Evolutionary conservation across 2,329 filamentous ascomycete species (phyloP).

Genomic region (Aspergillus sp.): DNA sequence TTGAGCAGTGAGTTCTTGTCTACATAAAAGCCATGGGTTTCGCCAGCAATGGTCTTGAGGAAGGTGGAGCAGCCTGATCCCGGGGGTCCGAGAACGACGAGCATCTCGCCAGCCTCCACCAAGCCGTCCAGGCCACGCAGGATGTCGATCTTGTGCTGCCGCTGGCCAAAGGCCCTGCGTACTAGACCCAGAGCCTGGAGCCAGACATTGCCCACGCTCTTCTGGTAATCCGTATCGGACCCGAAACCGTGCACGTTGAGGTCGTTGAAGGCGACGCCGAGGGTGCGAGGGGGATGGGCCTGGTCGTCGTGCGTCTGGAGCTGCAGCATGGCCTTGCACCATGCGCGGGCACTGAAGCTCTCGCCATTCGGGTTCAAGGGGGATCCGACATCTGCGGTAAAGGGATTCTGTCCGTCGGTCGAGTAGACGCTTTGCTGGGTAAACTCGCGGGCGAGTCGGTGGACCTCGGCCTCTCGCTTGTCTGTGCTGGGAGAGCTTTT

Average conservation of each 20-base stretch:
- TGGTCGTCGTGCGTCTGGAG: constrained; percentile 55
- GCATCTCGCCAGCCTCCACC: constrained; percentile 54
- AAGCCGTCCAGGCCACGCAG: constrained; percentile 63
- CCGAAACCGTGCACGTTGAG: constrained; percentile 72
- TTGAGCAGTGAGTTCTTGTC: constrained; percentile 75
- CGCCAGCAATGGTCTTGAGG: constrained; percentile 81
- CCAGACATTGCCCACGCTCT: constrained; percentile 44
- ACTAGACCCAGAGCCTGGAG: constrained; percentile 38
- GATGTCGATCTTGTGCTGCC: constrained; percentile 56
- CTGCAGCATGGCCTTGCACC: constrained; percentile 52
- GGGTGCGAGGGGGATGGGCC: constrained; percentile 58
- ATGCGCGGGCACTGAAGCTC: constrained; percentile 52
- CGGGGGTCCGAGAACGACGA: constrained; percentile 52
- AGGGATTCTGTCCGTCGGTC: constrained; percentile 37
- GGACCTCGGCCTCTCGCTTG: constrained; percentile 34
- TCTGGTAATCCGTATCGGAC: constrained; percentile 69
- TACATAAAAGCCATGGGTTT: constrained; percentile 78
- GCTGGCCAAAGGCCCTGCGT: constrained; percentile 37
- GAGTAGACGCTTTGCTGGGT: constrained; percentile 30
- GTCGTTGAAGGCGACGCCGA: constrained; percentile 68
- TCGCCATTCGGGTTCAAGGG: constrained; percentile 50
- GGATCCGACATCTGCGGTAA: constrained; percentile 37
- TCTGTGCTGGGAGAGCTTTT: constrained; percentile 7
- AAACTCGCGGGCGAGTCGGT: constrained; percentile 40
- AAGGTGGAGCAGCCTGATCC: constrained; percentile 52